Base-by-base conservation (phyloP, 2,329 filamentous ascomycete genomes). In the Aspergillus aculeatus region DNA sequence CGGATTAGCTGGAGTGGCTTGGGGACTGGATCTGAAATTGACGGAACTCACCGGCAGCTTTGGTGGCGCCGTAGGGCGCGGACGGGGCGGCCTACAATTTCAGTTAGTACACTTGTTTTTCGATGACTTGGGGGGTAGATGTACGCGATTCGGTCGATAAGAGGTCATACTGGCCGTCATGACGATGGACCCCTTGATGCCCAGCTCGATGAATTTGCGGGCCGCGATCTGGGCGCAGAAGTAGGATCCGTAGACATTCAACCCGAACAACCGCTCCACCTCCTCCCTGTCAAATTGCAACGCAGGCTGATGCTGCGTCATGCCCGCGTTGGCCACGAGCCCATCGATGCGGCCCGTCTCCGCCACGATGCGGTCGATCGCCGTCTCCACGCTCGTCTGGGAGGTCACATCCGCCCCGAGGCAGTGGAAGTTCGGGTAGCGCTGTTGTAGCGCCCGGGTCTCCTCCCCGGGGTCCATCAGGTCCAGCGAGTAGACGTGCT, bases 101-200 rank as follows among this genome's bases (percentile, higher is more conserved):
- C 23, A 4, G 23, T 23, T 23, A 23, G 23, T 23, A 23, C 23
- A 23, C 3, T 23, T 23, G 3, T 23, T 23, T 23, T 23, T 23
- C 23, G 23, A 23, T 4, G 23, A 23, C 23, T 4, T 3, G 23
- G 4, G 23, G 23, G 23, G 23, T 23, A 23, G 23, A 23, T 23
- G 23, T 23, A 68, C 68, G 19, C 80, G 73, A 67, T 82, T 82
- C 1, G 80, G 79, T 2, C 79, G 74, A 66, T 83, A 81, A 3
- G 73, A 77, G 3, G 80, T 79, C 79, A 82, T 82, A 60, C 71
- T 76, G 1, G 79, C 75, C 5, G 80, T 82, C 67, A 82, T 80
- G 54, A 82, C 78, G 26, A 75, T 73, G 0, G 68, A 70, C 1
- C 72, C 73, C 61, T 72, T 72, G 54, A 72, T 70, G 0, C 77